Evolutionary conservation across 1,284 basidiomycete genomes (phyloP), one percentile per base, ranked within the genome.

Genomic region (Apiotrichum siamense): DNA sequence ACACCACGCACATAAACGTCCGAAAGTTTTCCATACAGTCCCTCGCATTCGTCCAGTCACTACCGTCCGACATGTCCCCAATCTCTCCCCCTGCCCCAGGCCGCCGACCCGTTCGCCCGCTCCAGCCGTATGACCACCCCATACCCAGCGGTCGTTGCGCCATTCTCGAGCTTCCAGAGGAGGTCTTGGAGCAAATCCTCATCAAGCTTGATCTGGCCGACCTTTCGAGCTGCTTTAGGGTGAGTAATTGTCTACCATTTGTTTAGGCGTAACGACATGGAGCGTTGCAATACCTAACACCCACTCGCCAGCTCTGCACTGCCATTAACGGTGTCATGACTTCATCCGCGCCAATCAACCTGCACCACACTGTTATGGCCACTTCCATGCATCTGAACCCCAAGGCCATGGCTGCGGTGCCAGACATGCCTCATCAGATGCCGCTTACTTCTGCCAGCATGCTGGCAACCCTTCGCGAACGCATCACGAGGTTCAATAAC

Each of bases 281-380:
- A n/a, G n/a, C n/a, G n/a, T n/a, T n/a, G n/a, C n/a, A n/a, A n/a
- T n/a, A n/a, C n/a, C n/a, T n/a, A n/a, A n/a, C n/a, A n/a, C 29
- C 11, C 29, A 31, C 29, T n/a, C 7, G 15, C 12, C 40, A 71
- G 68, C 58, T 73, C n/a, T 69, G 63, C 53, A 62, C 62, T 45
- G 36, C 57, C 2, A 46, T 71, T 38, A 58, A 65, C 37, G 52
- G 52, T 1, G 49, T 70, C 39, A 48, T 70, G 9, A 62, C 57
- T 3, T 53, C 57, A 7, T 67, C 66, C 21, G 55, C 69, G 2
- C 54, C 58, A 1, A 57, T 73, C 12, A 77, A 88, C 20, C 88
- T 89, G 81, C 83, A 83, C 24, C 84, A 83, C 55, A 85, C 87
- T 0, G 85, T 92, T 60, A 77, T 87, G 3, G 85, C 86, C 0